Percentiles rank a stretch among this genome's conserved stretches.
Conservation (phyloP, 2,329 filamentous ascomycete genomes). For the Ceratocystis harringtonii region DNA sequence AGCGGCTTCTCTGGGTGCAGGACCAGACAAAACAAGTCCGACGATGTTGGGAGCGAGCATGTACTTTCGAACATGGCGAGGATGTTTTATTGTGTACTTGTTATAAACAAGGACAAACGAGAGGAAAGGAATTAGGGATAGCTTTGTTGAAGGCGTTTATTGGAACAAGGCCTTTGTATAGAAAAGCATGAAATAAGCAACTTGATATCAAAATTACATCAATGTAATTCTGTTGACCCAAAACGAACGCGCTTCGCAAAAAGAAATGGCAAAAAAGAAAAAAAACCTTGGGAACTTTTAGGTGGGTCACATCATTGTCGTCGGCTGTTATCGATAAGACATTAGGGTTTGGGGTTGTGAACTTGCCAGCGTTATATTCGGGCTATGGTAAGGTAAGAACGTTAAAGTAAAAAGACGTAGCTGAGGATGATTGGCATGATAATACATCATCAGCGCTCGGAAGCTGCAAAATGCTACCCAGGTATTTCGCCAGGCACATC, state of each 20-base stretch:
- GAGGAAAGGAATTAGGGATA: not conserved
- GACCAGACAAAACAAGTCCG: conserved; percentile 78
- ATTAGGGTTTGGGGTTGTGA: too few species aligned
- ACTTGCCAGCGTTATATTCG: fast-evolving
- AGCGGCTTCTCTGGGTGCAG: conserved; percentile 74
- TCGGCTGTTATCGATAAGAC: not conserved
- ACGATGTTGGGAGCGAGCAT: conserved; percentile 71
- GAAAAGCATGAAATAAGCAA: not conserved
- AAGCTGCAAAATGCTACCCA: too few species aligned
- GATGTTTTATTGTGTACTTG: not conserved
- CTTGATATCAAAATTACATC: not conserved
- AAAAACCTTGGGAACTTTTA: conserved; percentile 12
- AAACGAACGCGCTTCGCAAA: not conserved
- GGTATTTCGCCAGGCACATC: not conserved
- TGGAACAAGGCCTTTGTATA: not conserved
- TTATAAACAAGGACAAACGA: too few species aligned
- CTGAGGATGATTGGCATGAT: too few species aligned
- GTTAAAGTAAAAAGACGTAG: too few species aligned
- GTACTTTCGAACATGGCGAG: conserved; percentile 74
- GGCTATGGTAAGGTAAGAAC: not conserved
- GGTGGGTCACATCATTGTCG: not conserved
- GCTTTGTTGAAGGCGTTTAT: not conserved
- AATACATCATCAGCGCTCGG: too few species aligned
- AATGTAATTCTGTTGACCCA: not conserved
- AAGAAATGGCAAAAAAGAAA: not conserved